Conservation (phyloP, 306 rosid species). For the Carpinus fangiana region DNA sequence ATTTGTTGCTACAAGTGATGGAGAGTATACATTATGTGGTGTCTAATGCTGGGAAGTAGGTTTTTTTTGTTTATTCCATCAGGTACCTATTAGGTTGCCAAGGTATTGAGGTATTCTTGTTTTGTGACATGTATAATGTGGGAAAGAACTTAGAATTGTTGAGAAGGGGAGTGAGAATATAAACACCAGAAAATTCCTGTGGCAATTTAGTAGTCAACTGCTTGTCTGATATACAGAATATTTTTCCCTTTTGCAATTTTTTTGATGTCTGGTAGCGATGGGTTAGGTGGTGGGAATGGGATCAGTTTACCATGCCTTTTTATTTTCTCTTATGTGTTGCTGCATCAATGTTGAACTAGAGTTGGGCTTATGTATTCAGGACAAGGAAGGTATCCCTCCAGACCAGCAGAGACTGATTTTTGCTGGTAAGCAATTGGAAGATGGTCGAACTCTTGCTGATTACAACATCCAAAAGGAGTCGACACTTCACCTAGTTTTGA, state of each 20-base stretch:
- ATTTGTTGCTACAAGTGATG: neutral
- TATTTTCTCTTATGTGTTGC: neutral
- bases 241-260: neutral
- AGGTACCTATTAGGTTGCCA: neutral
- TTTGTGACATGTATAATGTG: neutral
- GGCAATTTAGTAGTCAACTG: neutral
- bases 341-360: constrained; percentile 1
- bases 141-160: neutral
- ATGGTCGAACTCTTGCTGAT: constrained; percentile 95
- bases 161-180: neutral
- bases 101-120: neutral
- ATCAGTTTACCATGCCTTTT: neutral
- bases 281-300: neutral
- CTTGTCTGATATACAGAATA: neutral
- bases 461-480: constrained; percentile 97
- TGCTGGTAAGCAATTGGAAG: constrained; percentile 98
- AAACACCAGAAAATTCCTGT: neutral
- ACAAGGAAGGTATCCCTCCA: constrained; percentile 98
- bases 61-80: neutral
- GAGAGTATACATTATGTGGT: neutral
- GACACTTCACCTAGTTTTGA: constrained; percentile 88
- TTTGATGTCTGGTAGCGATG: neutral
- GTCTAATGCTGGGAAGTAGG: neutral
- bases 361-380: constrained; percentile 49
- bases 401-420: constrained; percentile 95